Percentiles rank a stretch among this genome's conserved stretches.
Evolutionary conservation across 257 asterid species (phyloP).

Genomic region (Thymus mandschuricus): DNA sequence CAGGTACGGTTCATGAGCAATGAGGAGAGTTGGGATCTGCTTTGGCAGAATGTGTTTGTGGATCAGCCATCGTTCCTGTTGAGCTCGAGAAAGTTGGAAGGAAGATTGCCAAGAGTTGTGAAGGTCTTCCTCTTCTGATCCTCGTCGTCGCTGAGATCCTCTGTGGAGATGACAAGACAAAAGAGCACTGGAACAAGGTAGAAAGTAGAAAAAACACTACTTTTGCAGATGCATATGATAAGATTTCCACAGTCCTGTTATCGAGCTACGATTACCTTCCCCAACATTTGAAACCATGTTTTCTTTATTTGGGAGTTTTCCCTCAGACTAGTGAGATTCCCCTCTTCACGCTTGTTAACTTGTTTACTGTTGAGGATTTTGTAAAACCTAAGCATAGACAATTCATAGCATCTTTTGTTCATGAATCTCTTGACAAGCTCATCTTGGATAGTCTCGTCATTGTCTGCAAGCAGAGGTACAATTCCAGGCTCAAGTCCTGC

Average conservation of each 20-base stretch:
- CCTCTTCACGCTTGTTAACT: neutral
- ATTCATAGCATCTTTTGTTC: too few species aligned
- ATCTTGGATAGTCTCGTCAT: neutral
- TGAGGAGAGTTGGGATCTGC: neutral
- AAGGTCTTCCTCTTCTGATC: conserved; percentile 7
- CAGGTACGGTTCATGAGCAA: neutral
- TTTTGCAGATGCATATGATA: neutral
- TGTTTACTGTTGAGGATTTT: neutral
- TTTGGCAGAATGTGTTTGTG: conserved; percentile 1
- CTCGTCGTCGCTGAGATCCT: neutral
- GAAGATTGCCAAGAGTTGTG: neutral
- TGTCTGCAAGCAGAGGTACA: neutral
- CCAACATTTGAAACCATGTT: neutral
- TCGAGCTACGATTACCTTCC: neutral
- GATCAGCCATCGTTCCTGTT: neutral
- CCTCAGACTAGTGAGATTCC: conserved; percentile 1
- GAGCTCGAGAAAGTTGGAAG: neutral
- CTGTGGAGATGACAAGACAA: neutral
- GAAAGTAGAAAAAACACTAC: neutral
- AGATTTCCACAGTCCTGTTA: neutral
- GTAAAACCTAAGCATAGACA: neutral
- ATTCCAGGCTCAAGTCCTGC: neutral
- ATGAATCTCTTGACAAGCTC: neutral
- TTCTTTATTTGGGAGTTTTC: conserved; percentile 3
- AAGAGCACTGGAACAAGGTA: conserved; percentile 2